These are phyloP conservation scores for Wallacemonas sp. DNA, from an alignment of 208 protist species.

Conservation along the genomic window DNA sequence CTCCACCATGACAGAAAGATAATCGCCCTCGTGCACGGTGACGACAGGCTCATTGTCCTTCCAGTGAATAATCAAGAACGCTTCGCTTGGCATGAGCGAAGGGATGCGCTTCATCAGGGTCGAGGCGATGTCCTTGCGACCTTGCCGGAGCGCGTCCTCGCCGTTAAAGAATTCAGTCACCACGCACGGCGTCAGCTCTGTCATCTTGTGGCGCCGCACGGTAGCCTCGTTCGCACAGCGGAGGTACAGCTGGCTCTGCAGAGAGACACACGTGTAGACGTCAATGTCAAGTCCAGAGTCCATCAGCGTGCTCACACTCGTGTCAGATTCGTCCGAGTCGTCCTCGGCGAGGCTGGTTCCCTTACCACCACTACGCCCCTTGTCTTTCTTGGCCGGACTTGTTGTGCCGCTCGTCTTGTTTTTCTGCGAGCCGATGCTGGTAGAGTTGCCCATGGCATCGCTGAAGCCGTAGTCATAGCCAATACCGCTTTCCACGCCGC, in stretches of 20 bases:
- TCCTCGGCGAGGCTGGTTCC: not conserved
- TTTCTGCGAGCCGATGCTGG: not conserved
- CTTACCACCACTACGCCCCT: not conserved
- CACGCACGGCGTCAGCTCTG: constrained; percentile 45
- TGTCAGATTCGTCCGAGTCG: not conserved
- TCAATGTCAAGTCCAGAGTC: constrained; percentile 42
- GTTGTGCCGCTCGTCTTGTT: not conserved
- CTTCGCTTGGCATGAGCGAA: constrained; percentile 20
- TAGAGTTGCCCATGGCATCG: not conserved
- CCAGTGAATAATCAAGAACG: constrained; percentile 27
- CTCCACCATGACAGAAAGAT: constrained; percentile 14
- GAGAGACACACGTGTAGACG: constrained; percentile 54
- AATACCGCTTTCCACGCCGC: not conserved
- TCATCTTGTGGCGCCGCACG: constrained; percentile 33
- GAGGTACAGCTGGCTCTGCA: constrained; percentile 49
- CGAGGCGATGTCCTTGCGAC: constrained; percentile 27
- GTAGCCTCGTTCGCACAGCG: constrained; percentile 52
- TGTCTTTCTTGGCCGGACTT: not conserved
- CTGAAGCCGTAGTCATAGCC: constrained; percentile 14
- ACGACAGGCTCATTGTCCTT: constrained; percentile 29
- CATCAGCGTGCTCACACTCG: constrained; percentile 35
- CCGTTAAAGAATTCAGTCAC: constrained; percentile 17
- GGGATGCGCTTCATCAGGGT: constrained; percentile 21
- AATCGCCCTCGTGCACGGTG: constrained; percentile 24
- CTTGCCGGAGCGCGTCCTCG: constrained; percentile 13